Evolutionary conservation across 345 rosid genomes (phyloP), one percentile per base, ranked within the genome.

Genomic region (Acer campestre): DNA sequence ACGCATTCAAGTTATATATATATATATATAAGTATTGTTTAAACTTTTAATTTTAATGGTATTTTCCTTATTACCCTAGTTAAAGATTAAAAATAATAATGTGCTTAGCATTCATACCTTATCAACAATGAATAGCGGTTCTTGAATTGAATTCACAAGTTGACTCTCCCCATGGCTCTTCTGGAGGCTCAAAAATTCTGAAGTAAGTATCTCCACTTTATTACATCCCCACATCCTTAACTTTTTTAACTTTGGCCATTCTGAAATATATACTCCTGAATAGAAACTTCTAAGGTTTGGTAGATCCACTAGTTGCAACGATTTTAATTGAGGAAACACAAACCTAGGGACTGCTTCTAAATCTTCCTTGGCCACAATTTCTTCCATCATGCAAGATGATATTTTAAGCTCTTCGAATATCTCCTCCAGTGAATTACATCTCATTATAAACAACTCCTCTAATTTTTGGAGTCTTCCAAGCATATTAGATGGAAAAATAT

Each of bases 381-480:
- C 61, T 25, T 29, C 65, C 71, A 48, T 1, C 29, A 3, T 31
- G 16, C 53, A 48, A 48, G 13, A 0, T 1, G 53, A 48, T 11
- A 48, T 29, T 11, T 48, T 40, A 40, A 40, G 42, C 42, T 40
- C 42, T 40, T 10, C 53, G 12, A 48, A 48, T 11, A 48, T 48
- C 4, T 11, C 13, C 2, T 48, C 16, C 11, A 48, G 53, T 11
- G 53, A 11, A 11, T 48, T 3, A 48, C 53, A 48, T 2, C 16
- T 48, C 0, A 0, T 0, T 48, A 48, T 3, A 3, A 0, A 0
- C 53, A 48, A 9, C 16, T 1, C 4, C 0, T 11, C 11, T 10
- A 48, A 2, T 2, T 48, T 48, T 48, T 48, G 53, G 53, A 48
- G 53, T 10, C 53, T 48, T 12, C 53, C 53, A 48, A 48, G 2